A percentile compares a stretch with the other conserved stretches of the same genome.
Conservation (phyloP, 306 rosid genomes). For the Trifolium subterraneum region DNA sequence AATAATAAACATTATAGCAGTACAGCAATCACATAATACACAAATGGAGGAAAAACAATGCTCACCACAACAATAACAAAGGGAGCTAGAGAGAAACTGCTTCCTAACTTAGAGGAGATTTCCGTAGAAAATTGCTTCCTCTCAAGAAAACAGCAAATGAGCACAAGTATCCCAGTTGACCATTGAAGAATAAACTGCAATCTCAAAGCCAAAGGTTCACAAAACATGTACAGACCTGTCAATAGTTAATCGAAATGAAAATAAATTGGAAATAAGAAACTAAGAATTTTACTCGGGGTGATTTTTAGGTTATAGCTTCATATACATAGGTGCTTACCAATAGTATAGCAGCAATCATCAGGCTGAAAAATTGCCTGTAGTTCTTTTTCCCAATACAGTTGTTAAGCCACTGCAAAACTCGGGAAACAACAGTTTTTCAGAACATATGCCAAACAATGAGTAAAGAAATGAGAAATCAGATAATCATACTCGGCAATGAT, state of each 20-base stretch:
- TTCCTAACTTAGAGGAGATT: slow-evolving; percentile 78
- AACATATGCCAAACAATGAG: slow-evolving; percentile 27
- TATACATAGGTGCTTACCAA: slow-evolving; percentile 69
- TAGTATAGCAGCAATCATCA: slow-evolving; percentile 87
- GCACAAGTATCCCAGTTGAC: slow-evolving; percentile 89
- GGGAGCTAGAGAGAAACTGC: slow-evolving; percentile 91
- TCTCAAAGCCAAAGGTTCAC: slow-evolving; percentile 81
- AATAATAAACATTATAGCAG: background rate
- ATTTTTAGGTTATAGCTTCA: background rate
- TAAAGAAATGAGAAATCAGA: slow-evolving; percentile 34
- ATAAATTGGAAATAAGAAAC: slow-evolving; percentile 51
- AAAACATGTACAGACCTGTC: slow-evolving; percentile 81
- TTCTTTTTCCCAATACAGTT: slow-evolving; percentile 91
- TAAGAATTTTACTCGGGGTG: background rate
- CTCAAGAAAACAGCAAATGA: slow-evolving; percentile 83
- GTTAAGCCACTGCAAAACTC: slow-evolving; percentile 88
- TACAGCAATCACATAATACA: slow-evolving; percentile 3
- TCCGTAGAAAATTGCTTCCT: slow-evolving; percentile 75
- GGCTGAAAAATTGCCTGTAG: slow-evolving; percentile 87
- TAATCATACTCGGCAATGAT: slow-evolving; percentile 88
- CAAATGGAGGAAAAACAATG: background rate
- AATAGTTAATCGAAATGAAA: slow-evolving; percentile 70
- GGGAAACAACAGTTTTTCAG: slow-evolving; percentile 29
- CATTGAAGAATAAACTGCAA: slow-evolving; percentile 99
- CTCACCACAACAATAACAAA: slow-evolving; percentile 87